phyloP scores from a whole-genome alignment of 1,139 yeast genomes.

The Sugiyamaella sp. region DNA sequence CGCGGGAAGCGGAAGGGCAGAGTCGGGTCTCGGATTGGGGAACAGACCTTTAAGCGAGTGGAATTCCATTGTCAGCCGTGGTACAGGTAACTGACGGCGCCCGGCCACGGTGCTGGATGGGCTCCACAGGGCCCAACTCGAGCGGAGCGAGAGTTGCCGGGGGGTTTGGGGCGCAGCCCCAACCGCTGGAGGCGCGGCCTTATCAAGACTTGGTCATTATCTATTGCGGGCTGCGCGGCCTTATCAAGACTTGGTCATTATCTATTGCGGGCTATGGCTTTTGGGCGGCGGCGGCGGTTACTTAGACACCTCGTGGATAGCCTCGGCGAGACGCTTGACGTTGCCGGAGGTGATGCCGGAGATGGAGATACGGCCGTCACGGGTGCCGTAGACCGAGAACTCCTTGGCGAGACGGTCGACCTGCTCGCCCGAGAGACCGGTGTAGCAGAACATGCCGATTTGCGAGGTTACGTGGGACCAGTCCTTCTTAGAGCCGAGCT shows the following conservation, averaged over 20 bases:
- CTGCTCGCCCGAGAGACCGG: conserved; percentile 81
- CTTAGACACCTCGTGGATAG: conserved; percentile 55
- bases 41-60: too few relatives aligned
- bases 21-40: too few relatives aligned
- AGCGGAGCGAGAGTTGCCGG: background rate
- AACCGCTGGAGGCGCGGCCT: background rate
- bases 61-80: too few relatives aligned
- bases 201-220: conserved; percentile 3
- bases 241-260: conserved; percentile 1
- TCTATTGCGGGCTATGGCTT: conserved; percentile 10
- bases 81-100: too few relatives aligned
- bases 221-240: conserved; percentile 7
- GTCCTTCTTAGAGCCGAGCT: conserved; percentile 76
- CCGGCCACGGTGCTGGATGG: too few relatives aligned
- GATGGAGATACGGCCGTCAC: conserved; percentile 84
- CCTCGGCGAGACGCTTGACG: conserved; percentile 76
- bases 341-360: conserved; percentile 89
- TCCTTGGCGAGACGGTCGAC: conserved; percentile 75
- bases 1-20: too few relatives aligned
- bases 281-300: conserved; percentile 14
- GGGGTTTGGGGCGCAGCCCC: background rate
- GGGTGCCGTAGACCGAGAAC: conserved; percentile 75
- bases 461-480: conserved; percentile 95
- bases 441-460: conserved; percentile 96
- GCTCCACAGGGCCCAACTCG: background rate